A percentile compares a stretch with the other conserved stretches of the same genome.
phyloP scores from a whole-genome alignment of 2,329 filamentous ascomycete species.

The Colletotrichum sp. region DNA sequence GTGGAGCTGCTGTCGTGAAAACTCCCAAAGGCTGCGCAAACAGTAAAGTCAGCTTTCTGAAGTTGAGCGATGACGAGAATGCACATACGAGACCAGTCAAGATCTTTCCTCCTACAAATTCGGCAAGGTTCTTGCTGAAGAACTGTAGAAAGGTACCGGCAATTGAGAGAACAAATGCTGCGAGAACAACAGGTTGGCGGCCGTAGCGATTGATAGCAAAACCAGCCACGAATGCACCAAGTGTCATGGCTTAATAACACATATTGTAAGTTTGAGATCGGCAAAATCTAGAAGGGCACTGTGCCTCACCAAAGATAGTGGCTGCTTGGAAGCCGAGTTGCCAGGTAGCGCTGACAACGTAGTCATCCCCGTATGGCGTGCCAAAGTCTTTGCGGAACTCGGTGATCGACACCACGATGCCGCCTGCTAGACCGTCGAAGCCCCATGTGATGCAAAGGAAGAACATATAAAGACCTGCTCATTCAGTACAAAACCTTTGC shows the following conservation, averaged over 20 bases:
- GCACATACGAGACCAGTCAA: neutral
- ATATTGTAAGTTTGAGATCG: neutral
- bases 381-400: conserved; percentile 47
- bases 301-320: conserved; percentile 33
- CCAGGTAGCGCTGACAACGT: conserved; percentile 42
- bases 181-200: neutral
- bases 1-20: conserved; percentile 24
- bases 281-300: neutral
- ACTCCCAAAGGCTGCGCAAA: neutral
- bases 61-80: neutral
- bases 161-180: neutral
- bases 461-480: conserved; percentile 18
- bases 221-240: neutral
- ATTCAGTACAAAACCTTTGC: neutral
- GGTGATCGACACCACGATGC: conserved; percentile 41
- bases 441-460: conserved; percentile 23
- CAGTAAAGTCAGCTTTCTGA: neutral
- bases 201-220: neutral
- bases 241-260: neutral
- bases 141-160: neutral
- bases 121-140: neutral
- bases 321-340: conserved; percentile 43
- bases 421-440: conserved; percentile 40
- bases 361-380: conserved; percentile 34
- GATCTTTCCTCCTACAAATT: neutral